These are phyloP conservation scores for Brassica hybrid DNA, from an alignment of 441 rosid species.

Conservation along the genomic window DNA sequence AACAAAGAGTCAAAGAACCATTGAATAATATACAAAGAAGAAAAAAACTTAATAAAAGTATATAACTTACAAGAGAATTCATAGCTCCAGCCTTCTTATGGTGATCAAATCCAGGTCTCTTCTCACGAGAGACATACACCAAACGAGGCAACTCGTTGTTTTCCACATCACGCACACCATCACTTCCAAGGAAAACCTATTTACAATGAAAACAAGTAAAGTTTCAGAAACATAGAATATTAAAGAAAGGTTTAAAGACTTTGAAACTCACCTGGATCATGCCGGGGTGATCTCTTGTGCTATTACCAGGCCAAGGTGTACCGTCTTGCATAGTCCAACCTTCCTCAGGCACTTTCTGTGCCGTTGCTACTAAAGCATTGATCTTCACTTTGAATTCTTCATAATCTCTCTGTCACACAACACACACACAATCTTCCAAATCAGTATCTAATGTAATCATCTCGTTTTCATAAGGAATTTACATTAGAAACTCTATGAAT, in stretches of 20 bases:
- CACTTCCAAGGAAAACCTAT: conserved; percentile 92
- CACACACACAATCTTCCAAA: conserved; percentile 4
- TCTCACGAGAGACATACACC: conserved; percentile 96
- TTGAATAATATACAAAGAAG: conserved; percentile 7
- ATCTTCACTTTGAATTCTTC: conserved; percentile 90
- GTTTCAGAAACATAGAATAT: neutral
- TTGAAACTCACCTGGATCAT: too few species aligned
- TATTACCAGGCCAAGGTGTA: conserved; percentile 98
- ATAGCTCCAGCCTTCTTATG: conserved; percentile 99
- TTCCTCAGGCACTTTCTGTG: conserved; percentile 96
- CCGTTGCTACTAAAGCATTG: conserved; percentile 82
- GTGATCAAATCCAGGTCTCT: conserved; percentile 96
- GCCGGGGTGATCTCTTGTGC: conserved; percentile 93
- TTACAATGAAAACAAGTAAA: too few species aligned
- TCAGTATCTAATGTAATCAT: conserved; percentile 6
- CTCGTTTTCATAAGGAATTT: neutral
- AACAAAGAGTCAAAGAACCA: conserved; percentile 30
- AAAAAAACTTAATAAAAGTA: neutral
- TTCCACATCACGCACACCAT: conserved; percentile 82
- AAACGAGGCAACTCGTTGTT: conserved; percentile 87
- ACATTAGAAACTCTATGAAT: too few species aligned
- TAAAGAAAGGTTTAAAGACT: too few species aligned
- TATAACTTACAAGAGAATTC: conserved; percentile 75
- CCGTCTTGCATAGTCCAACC: conserved; percentile 99
- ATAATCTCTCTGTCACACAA: conserved; percentile 78